Base-by-base conservation (phyloP, 495 filamentous ascomycete genomes). In the Penicillium parvum region DNA sequence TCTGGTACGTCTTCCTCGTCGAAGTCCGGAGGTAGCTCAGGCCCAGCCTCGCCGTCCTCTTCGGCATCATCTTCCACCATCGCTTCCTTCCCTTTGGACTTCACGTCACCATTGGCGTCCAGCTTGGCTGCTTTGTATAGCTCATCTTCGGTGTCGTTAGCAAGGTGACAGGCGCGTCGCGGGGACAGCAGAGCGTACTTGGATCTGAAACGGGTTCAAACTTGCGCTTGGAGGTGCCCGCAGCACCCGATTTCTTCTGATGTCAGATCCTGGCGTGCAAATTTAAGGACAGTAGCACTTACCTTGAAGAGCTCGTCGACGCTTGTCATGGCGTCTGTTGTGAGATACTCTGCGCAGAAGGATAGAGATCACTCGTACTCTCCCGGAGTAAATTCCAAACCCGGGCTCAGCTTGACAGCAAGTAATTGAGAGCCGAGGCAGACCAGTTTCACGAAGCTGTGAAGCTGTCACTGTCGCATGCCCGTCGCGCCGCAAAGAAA, bases 231-330 rank as follows among this genome's bases (percentile, higher is more conserved):
- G 70, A 74, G 33, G 58, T 70, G 22, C 60, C 68, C 34, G 63
- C 53, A 32, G 61, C 42, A 4, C 52, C 55, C 2, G 72, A 69
- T 66, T 75, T 75, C 72, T 76, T 47, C 23, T 22, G 7, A 35
- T 17, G 41, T 67, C 34, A 69, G 58, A 26, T 14, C 10, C 17
- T 36, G 9, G 7, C 14, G 7, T 17, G 9, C 14, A 28, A 21
- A 37, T 30, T 12, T 32, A 12, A 9, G 6, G 11, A 21, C 14
- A 8, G 7, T 19, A 12, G 2, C 9, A 49, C 53, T 36, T 70
- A 88, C 88, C 66, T 91, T 90, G 74, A 94, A 94, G 23, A 94
- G 70, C 45, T 88, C 85, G 58, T 91, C 84, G 58, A 91, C 79
- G 60, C 77, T 86, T 17, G 83, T 73, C 85, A 90, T 92, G 45